These are phyloP conservation scores for Claviceps monticola DNA, from an alignment of 2,329 filamentous ascomycete genomes.

Conservation along the genomic window DNA sequence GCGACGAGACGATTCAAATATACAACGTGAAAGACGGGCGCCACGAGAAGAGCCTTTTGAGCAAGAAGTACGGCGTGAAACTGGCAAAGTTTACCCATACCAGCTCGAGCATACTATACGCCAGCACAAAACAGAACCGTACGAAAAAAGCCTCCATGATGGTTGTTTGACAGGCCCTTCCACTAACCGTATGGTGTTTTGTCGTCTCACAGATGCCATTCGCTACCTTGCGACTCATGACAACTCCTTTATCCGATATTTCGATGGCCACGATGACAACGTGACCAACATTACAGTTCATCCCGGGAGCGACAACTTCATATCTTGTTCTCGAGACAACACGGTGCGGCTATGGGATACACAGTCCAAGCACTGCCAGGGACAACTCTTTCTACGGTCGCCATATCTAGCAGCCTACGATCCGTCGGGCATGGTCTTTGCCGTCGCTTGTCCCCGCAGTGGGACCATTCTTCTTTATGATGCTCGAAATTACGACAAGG, in stretches of 20 bases:
- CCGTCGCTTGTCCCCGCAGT: slow-evolving; percentile 68
- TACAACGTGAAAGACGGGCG: slow-evolving; percentile 88
- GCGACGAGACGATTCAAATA: slow-evolving; percentile 89
- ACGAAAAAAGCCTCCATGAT: slow-evolving; percentile 12
- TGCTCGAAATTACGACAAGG: slow-evolving; percentile 82
- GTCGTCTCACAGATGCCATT: slow-evolving; percentile 48
- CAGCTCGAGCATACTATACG: slow-evolving; percentile 81
- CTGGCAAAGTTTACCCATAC: slow-evolving; percentile 91
- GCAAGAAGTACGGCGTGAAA: slow-evolving; percentile 94
- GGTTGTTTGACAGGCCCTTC: not conserved
- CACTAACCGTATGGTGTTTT: slow-evolving; percentile 1
- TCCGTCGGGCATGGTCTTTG: slow-evolving; percentile 82
- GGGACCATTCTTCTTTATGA: slow-evolving; percentile 83
- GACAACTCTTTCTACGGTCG: slow-evolving; percentile 64
- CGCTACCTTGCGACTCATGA: slow-evolving; percentile 85
- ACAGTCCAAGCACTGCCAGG: slow-evolving; percentile 64
- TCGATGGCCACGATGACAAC: slow-evolving; percentile 72
- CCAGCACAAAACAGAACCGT: slow-evolving; percentile 90
- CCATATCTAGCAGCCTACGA: slow-evolving; percentile 83
- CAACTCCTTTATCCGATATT: slow-evolving; percentile 93
- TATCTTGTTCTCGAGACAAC: slow-evolving; percentile 83
- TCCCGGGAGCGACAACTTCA: slow-evolving; percentile 77
- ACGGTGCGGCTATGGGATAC: slow-evolving; percentile 87
- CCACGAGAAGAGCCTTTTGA: slow-evolving; percentile 76
- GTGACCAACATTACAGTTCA: slow-evolving; percentile 78